These are phyloP conservation scores for Fusarium illudens DNA, from an alignment of 2,329 filamentous ascomycete genomes.

Conservation along the genomic window DNA sequence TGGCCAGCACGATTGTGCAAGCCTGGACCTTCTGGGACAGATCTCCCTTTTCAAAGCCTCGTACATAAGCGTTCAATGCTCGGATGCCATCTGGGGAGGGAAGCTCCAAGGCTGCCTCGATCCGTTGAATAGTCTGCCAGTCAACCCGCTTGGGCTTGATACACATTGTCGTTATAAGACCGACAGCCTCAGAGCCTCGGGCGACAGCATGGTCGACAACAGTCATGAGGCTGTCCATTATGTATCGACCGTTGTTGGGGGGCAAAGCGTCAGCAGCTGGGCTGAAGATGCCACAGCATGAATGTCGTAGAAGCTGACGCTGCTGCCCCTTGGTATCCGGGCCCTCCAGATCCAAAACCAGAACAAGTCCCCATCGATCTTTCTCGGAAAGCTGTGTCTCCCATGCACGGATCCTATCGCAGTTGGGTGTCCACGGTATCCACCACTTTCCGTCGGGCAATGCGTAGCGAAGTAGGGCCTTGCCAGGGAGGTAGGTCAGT, in stretches of 20 bases:
- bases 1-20: neutral
- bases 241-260: constrained; percentile 1
- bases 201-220: constrained; percentile 10
- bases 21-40: constrained; percentile 2
- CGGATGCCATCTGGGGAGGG: neutral
- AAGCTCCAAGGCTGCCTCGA: constrained; percentile 15
- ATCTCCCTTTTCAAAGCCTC: neutral
- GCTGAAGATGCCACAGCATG: constrained; percentile 4
- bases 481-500: neutral
- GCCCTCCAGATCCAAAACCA: constrained; percentile 14
- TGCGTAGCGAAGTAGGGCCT: neutral
- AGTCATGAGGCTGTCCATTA: constrained; percentile 10
- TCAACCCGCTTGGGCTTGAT: constrained; percentile 1
- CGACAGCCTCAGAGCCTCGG: constrained; percentile 10
- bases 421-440: constrained; percentile 14
- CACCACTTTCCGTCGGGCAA: constrained; percentile 11
- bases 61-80: neutral
- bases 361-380: neutral
- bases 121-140: constrained; percentile 6
- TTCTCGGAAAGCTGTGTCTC: neutral
- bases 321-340: constrained; percentile 16
- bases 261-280: neutral
- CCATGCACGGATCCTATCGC: constrained; percentile 9
- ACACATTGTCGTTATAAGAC: constrained; percentile 9
- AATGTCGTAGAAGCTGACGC: constrained; percentile 8